phyloP scores from a whole-genome alignment of 2,329 filamentous ascomycete genomes.

The Pseudogymnoascus sp. region DNA sequence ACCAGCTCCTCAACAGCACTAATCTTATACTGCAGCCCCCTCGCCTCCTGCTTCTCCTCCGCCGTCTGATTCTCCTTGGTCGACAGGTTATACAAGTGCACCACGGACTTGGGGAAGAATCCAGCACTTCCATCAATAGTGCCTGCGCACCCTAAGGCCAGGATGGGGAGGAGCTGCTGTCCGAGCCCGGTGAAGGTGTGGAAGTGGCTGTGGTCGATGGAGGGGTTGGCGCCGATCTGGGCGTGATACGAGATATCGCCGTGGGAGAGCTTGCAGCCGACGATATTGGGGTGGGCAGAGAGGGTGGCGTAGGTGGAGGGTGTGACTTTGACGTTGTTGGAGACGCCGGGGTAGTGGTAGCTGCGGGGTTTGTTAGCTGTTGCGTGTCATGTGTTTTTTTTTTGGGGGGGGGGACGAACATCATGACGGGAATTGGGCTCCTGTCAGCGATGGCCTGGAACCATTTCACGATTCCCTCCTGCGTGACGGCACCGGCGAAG shows the following conservation, averaged over 20 bases:
- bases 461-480: slow-evolving; percentile 53
- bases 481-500: slow-evolving; percentile 49
- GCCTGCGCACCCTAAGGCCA: slow-evolving; percentile 54
- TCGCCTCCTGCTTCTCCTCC: slow-evolving; percentile 40
- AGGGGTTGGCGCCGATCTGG: slow-evolving; percentile 50
- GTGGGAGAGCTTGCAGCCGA: slow-evolving; percentile 62
- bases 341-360: slow-evolving; percentile 54
- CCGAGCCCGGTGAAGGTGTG: slow-evolving; percentile 56
- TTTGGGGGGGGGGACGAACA: slow-evolving; percentile 30
- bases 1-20: slow-evolving; percentile 55
- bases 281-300: slow-evolving; percentile 55
- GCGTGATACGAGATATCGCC: slow-evolving; percentile 57
- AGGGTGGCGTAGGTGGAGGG: slow-evolving; percentile 49
- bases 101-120: slow-evolving; percentile 54
- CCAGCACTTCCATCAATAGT: slow-evolving; percentile 59
- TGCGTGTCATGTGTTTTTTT: neutral
- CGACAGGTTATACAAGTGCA: slow-evolving; percentile 45
- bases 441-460: slow-evolving; percentile 52
- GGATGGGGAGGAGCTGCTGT: slow-evolving; percentile 54
- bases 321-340: slow-evolving; percentile 53
- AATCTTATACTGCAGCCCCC: slow-evolving; percentile 50
- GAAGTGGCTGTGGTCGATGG: slow-evolving; percentile 51
- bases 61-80: slow-evolving; percentile 29
- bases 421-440: slow-evolving; percentile 50
- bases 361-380: slow-evolving; percentile 20